A percentile compares a stretch with the other conserved stretches of the same genome.
These are phyloP conservation scores for Neofusicoccum ribis DNA, from an alignment of 2,329 filamentous ascomycete genomes.

Conservation along the genomic window DNA sequence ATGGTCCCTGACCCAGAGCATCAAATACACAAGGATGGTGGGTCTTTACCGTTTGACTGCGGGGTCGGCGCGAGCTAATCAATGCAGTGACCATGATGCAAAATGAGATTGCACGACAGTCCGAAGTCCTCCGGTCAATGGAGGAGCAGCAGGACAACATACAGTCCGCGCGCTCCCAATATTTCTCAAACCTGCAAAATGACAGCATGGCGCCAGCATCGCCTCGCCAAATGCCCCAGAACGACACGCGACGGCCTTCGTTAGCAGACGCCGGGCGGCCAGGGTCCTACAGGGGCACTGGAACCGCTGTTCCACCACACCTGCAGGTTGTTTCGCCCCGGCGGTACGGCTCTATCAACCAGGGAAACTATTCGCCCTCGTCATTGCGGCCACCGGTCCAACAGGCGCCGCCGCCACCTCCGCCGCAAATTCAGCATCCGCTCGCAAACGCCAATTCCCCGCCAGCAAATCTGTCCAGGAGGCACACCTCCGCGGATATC, in stretches of 20 bases:
- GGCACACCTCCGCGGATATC: slow-evolving; percentile 95
- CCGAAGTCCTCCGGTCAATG: slow-evolving; percentile 57
- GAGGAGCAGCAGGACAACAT: slow-evolving; percentile 66
- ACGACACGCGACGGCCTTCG: slow-evolving; percentile 74
- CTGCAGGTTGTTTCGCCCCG: slow-evolving; percentile 71
- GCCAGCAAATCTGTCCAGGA: slow-evolving; percentile 69
- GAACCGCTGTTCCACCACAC: slow-evolving; percentile 78
- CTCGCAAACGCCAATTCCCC: slow-evolving; percentile 57
- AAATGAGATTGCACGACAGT: slow-evolving; percentile 62
- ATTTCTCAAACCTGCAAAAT: slow-evolving; percentile 43
- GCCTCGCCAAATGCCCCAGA: slow-evolving; percentile 81
- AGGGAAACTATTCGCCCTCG: slow-evolving; percentile 67
- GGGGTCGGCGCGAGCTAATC: slow-evolving; percentile 2
- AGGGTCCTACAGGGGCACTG: slow-evolving; percentile 54
- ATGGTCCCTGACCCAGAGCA: slow-evolving; percentile 75
- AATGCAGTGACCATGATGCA: slow-evolving; percentile 57
- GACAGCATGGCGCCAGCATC: slow-evolving; percentile 71
- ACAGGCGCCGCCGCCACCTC: slow-evolving; percentile 65
- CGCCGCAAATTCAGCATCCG: slow-evolving; percentile 63
- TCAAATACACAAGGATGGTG: slow-evolving; percentile 79
- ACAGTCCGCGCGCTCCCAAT: slow-evolving; percentile 56
- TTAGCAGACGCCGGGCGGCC: slow-evolving; percentile 62
- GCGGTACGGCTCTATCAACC: slow-evolving; percentile 84
- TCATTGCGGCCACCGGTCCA: slow-evolving; percentile 71
- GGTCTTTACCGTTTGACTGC: slow-evolving; percentile 36